Evolutionary conservation across 1,284 basidiomycete genomes (phyloP).

Genomic region (Naganishia liquefaciens): DNA sequence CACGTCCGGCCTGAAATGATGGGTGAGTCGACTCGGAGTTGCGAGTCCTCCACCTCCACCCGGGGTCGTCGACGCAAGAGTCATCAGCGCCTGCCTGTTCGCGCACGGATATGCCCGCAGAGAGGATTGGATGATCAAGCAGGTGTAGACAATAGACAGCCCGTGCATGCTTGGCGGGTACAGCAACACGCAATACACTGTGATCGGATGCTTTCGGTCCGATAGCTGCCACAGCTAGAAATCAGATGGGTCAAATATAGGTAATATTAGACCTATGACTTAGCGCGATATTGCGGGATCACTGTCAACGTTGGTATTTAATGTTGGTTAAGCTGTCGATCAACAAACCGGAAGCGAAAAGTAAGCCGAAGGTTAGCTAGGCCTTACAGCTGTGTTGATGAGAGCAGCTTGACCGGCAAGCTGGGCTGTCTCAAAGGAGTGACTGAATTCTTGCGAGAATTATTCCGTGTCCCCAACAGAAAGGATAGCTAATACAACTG

Average conservation of each 20-base stretch:
- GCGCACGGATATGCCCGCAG: too few relatives aligned
- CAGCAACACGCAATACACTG: too few relatives aligned
- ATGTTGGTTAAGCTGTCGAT: neutral
- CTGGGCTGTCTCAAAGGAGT: neutral
- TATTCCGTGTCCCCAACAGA: neutral
- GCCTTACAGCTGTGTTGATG: constrained; percentile 1
- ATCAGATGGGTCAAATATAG: neutral
- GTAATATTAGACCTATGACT: neutral
- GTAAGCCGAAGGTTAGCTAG: neutral
- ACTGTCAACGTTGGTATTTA: constrained; percentile 1
- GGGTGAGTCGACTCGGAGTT: too few relatives aligned
- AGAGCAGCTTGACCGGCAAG: neutral
- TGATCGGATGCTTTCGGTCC: too few relatives aligned
- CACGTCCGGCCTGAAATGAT: too few relatives aligned
- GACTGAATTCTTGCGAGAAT: neutral
- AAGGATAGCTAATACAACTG: constrained; percentile 2
- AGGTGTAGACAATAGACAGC: too few relatives aligned
- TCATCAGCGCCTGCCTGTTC: too few relatives aligned
- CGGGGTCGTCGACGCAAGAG: too few relatives aligned
- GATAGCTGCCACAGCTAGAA: neutral
- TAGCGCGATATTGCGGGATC: constrained; percentile 1
- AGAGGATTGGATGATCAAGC: too few relatives aligned
- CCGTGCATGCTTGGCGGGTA: too few relatives aligned
- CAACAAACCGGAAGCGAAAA: neutral
- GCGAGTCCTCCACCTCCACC: too few relatives aligned